Percentiles rank a stretch among this genome's conserved stretches.
These are phyloP conservation scores for Lumnitzera racemosa DNA, from an alignment of 345 rosid genomes.

Conservation along the genomic window DNA sequence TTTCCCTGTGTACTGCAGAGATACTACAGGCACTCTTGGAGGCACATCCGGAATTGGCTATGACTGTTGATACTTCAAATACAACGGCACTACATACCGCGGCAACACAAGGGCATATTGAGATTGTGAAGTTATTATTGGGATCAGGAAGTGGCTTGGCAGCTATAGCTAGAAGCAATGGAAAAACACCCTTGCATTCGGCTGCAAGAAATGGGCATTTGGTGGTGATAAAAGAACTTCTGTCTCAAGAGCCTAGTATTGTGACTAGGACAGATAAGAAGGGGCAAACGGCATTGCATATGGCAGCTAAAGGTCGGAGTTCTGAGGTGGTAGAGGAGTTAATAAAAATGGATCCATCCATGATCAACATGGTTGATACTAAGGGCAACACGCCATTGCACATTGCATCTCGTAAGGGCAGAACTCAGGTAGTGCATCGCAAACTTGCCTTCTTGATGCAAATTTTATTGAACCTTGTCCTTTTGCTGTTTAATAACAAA, in stretches of 20 bases:
- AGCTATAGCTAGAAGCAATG: slow-evolving; percentile 78
- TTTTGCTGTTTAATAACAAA: too few relatives aligned
- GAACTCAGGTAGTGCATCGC: slow-evolving; percentile 45
- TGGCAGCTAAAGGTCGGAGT: slow-evolving; percentile 87
- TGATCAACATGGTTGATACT: slow-evolving; percentile 56
- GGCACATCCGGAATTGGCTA: slow-evolving; percentile 78
- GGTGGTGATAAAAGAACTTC: slow-evolving; percentile 61
- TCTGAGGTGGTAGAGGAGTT: slow-evolving; percentile 56
- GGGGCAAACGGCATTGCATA: slow-evolving; percentile 94
- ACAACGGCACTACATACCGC: slow-evolving; percentile 91
- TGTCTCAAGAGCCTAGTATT: slow-evolving; percentile 49
- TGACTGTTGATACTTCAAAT: slow-evolving; percentile 87
- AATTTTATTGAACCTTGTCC: too few relatives aligned
- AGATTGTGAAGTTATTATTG: slow-evolving; percentile 54
- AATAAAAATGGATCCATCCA: slow-evolving; percentile 51
- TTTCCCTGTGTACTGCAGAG: slow-evolving; percentile 28
- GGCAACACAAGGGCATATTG: slow-evolving; percentile 83
- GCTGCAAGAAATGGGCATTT: slow-evolving; percentile 86
- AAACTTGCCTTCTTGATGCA: too few relatives aligned
- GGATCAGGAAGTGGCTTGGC: slow-evolving; percentile 76
- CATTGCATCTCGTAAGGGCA: slow-evolving; percentile 74
- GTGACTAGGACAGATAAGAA: slow-evolving; percentile 69
- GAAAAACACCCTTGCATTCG: slow-evolving; percentile 87
- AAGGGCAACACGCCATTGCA: slow-evolving; percentile 81
- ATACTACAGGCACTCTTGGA: slow-evolving; percentile 58